Evolutionary conservation across 805 yeast genomes (phyloP), one percentile per base, ranked within the genome.

Genomic region (Ascoidea asiatica): DNA sequence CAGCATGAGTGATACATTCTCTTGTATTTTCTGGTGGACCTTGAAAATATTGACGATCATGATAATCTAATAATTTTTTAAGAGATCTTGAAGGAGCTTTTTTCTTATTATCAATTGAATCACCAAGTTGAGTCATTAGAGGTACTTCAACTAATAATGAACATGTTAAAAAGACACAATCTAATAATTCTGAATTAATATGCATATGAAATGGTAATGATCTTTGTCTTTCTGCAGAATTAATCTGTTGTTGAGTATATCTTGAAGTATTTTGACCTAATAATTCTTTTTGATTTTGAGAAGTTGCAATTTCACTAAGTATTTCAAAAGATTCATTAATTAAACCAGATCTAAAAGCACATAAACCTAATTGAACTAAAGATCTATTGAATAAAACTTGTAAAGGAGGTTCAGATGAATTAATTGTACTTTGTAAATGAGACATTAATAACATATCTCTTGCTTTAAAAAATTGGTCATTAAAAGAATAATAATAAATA

Each of bases 11-110:
- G 54, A 92, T 81, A 64, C 77, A 85, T 63, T 92, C 99, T 57
- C 94, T 81, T 40, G 94, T 84, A 62, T 89, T 86, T 67, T 92
- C 98, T 44, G 97, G 95, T 41, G 98, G 98, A 39, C 97, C 98
- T 50, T 87, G 86, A 72, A 90, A 92, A 46, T 82, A 82, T 63
- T 89, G 95, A 65, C 90, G 82, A 60, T 89, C 96, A 59, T 85
- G 88, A 69, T 81, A 84, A 61, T 92, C 97, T 53, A 92, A 73
- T 62, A 84, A 77, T 60, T 95, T 79, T 65, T 90, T 81, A 71
- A 92, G 88, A 22, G 95, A 85, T 66, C 86, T 89, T 56, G 83
- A 72, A 48, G 78, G 67, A 45, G 66, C 60, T 56, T 77, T 67
- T 61, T 79, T 81, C 59, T 80, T 79, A 42, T 76, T 72, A 46